Conservation (phyloP, 305 asterid genomes). For the Fraxinus albicans region DNA sequence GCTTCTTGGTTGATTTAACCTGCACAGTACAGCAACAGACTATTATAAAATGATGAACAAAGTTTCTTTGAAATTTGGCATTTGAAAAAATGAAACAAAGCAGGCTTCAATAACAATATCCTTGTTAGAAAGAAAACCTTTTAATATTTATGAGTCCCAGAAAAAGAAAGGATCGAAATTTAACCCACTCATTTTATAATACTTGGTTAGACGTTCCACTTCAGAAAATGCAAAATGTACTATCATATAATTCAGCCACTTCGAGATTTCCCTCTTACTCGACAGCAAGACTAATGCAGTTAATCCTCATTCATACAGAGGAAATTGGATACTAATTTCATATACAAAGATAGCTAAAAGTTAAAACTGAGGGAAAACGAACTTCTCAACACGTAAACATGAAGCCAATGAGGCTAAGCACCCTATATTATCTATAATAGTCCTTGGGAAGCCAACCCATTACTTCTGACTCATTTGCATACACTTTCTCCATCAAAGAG, state of each 20-base stretch:
- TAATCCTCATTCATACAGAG: background rate
- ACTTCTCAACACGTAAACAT: background rate
- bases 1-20: conserved; percentile 57
- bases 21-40: conserved; percentile 38
- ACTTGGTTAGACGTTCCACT: background rate
- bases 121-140: background rate
- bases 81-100: conserved; percentile 10
- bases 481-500: background rate
- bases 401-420: background rate
- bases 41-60: conserved; percentile 22
- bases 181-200: background rate
- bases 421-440: background rate
- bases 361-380: background rate
- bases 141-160: background rate
- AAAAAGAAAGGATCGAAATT: background rate
- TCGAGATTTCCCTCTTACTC: background rate
- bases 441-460: background rate
- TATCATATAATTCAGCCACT: background rate
- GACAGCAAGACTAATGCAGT: background rate
- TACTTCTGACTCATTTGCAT: background rate
- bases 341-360: background rate
- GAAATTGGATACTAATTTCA: background rate
- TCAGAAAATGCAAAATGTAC: background rate
- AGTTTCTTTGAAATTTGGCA: conserved; percentile 4
- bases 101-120: background rate